These are phyloP conservation scores for Candida corydali DNA, from an alignment of 805 yeast genomes.

Conservation along the genomic window DNA sequence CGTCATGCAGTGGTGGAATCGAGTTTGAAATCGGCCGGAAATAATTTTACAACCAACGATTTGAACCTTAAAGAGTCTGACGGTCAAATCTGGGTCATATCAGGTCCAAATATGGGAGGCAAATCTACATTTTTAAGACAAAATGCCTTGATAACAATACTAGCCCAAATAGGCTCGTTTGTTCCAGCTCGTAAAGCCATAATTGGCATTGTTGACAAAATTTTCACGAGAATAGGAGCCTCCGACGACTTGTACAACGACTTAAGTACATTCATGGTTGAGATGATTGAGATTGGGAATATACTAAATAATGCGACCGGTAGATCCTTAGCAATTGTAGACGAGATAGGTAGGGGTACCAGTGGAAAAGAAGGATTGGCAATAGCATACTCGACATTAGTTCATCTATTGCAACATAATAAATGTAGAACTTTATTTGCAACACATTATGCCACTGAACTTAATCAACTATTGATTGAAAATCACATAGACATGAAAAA, in stretches of 20 bases:
- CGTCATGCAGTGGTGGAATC: conserved; percentile 86
- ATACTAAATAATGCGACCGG: conserved; percentile 55
- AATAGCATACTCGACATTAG: conserved; percentile 73
- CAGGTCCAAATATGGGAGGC: conserved; percentile 92
- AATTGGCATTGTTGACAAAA: conserved; percentile 68
- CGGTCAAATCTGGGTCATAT: conserved; percentile 48
- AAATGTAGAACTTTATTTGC: conserved; percentile 80
- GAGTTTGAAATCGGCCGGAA: conserved; percentile 49
- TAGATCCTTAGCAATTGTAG: conserved; percentile 60
- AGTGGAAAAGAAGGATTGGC: conserved; percentile 82
- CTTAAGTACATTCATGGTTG: conserved; percentile 85
- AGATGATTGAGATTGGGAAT: conserved; percentile 62
- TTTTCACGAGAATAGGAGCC: conserved; percentile 85
- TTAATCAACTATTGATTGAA: conserved; percentile 31
- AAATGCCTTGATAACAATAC: conserved; percentile 62
- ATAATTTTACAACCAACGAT: conserved; percentile 43
- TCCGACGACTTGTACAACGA: conserved; percentile 72
- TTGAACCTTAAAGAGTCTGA: conserved; percentile 20
- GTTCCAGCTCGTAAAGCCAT: conserved; percentile 62
- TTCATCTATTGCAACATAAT: conserved; percentile 49
- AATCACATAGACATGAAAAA: conserved; percentile 22
- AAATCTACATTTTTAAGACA: conserved; percentile 75
- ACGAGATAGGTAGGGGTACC: conserved; percentile 85
- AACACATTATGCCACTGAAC: conserved; percentile 63
- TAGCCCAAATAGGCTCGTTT: conserved; percentile 73